phyloP scores from a whole-genome alignment of 2,329 filamentous ascomycete genomes.

The Teratosphaeria viscida region DNA sequence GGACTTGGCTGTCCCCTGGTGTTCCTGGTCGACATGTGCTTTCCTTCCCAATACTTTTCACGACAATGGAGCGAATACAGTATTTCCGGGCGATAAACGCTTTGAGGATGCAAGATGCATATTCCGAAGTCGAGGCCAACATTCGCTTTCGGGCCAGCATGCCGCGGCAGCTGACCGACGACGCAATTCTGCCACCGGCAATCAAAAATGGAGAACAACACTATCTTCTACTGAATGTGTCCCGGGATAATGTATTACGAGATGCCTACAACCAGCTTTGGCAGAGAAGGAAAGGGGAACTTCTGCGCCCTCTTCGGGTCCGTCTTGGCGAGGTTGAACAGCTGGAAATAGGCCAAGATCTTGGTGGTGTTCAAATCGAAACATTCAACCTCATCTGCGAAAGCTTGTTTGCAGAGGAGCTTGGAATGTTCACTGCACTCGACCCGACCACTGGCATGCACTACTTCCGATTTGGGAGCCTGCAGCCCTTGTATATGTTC shows the following conservation, averaged over 20 bases:
- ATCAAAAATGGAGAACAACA: constrained; percentile 27
- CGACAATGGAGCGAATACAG: constrained; percentile 57
- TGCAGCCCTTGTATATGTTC: constrained; percentile 80
- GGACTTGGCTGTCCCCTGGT: constrained; percentile 56
- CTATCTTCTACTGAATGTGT: constrained; percentile 36
- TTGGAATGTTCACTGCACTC: constrained; percentile 62
- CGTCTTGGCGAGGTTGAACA: constrained; percentile 64
- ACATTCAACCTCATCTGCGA: constrained; percentile 81
- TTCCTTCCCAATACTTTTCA: constrained; percentile 72
- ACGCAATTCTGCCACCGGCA: constrained; percentile 18
- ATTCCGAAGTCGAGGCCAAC: constrained; percentile 3
- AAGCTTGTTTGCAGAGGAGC: constrained; percentile 66
- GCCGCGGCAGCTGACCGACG: constrained; percentile 1
- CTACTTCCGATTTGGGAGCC: constrained; percentile 77
- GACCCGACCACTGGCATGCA: constrained; percentile 67
- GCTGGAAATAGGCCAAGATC: constrained; percentile 84
- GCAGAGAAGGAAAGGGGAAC: constrained; percentile 70
- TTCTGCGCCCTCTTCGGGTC: constrained; percentile 79
- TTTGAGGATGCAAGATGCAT: constrained; percentile 48
- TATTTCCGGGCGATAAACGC: constrained; percentile 88
- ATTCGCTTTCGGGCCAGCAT: not conserved
- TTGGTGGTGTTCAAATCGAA: constrained; percentile 91
- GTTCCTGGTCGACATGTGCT: constrained; percentile 61
- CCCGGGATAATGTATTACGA: constrained; percentile 30
- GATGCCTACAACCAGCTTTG: constrained; percentile 71